Percentiles rank a stretch among this genome's conserved stretches.
phyloP scores from a whole-genome alignment of 805 yeast species.

The Pichia thaimueangensis region DNA sequence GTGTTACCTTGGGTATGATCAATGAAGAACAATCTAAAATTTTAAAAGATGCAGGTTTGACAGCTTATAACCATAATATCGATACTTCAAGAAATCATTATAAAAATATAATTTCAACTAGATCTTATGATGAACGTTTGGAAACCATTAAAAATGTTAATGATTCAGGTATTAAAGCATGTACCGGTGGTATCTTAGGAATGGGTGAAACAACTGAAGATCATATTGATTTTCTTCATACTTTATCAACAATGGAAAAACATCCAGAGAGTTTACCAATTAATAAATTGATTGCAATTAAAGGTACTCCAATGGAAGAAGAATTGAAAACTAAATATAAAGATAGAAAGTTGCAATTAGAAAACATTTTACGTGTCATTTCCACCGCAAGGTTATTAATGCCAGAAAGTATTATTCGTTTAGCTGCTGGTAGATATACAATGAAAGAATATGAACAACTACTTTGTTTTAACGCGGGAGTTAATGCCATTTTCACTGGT shows the following conservation, averaged over 20 bases:
- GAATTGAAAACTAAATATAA: constrained; percentile 35
- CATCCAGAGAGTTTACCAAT: constrained; percentile 84
- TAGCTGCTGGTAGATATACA: constrained; percentile 78
- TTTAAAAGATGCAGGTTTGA: constrained; percentile 62
- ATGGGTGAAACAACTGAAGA: constrained; percentile 70
- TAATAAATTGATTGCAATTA: constrained; percentile 68
- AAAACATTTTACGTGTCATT: constrained; percentile 58
- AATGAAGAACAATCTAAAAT: constrained; percentile 53
- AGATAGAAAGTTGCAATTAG: constrained; percentile 45
- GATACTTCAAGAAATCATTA: constrained; percentile 77
- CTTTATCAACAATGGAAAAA: constrained; percentile 58
- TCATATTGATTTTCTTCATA: constrained; percentile 60
- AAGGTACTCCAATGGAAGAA: constrained; percentile 69
- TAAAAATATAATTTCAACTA: constrained; percentile 62
- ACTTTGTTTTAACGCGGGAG: constrained; percentile 70
- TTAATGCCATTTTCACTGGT: constrained; percentile 78
- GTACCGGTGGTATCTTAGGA: constrained; percentile 78
- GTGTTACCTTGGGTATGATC: constrained; percentile 79
- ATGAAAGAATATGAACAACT: constrained; percentile 75
- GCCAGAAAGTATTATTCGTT: constrained; percentile 65
- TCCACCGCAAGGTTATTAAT: constrained; percentile 71
- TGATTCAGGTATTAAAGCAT: constrained; percentile 52
- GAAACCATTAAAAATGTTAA: constrained; percentile 60
- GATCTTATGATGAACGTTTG: constrained; percentile 67
- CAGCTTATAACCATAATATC: constrained; percentile 77